Percentiles rank a stretch among this genome's conserved stretches.
Conservation (phyloP, 2,329 filamentous ascomycete species). For the Penicillium palitans region DNA sequence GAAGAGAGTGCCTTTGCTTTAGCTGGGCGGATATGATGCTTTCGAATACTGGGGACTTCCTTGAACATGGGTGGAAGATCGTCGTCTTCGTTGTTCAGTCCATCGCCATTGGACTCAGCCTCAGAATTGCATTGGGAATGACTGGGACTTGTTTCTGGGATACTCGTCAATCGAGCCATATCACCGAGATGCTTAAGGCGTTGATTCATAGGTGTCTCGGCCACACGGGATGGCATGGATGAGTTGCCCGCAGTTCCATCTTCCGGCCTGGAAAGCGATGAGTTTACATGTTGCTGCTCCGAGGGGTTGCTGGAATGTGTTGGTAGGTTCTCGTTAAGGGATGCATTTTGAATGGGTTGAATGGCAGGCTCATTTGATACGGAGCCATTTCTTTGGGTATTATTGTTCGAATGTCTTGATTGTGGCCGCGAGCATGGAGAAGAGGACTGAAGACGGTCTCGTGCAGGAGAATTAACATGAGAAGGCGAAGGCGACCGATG, state of each 20-base stretch:
- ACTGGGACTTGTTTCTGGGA: slow-evolving; percentile 43
- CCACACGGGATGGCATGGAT: slow-evolving; percentile 43
- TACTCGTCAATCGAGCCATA: slow-evolving; percentile 35
- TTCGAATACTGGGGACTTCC: slow-evolving; percentile 16
- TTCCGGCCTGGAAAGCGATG: slow-evolving; percentile 11
- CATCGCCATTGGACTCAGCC: slow-evolving; percentile 26
- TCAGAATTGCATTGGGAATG: slow-evolving; percentile 27
- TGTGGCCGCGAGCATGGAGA: slow-evolving; percentile 26
- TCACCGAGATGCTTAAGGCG: slow-evolving; percentile 25
- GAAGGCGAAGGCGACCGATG: slow-evolving; percentile 1
- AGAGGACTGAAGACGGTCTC: slow-evolving; percentile 24
- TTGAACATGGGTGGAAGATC: slow-evolving; percentile 38
- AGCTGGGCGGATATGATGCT: slow-evolving; percentile 23
- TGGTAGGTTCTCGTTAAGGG: slow-evolving; percentile 11
- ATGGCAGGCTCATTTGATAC: slow-evolving; percentile 8
- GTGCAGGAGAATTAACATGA: slow-evolving; percentile 17
- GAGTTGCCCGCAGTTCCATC: slow-evolving; percentile 28
- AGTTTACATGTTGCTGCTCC: slow-evolving; percentile 6
- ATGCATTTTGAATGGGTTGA: slow-evolving; percentile 8
- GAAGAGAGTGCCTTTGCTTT: slow-evolving; percentile 26
- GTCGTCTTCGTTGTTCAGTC: slow-evolving; percentile 38
- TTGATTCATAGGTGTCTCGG: slow-evolving; percentile 42
- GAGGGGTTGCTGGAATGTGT: slow-evolving; percentile 19
- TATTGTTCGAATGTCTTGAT: slow-evolving; percentile 6
- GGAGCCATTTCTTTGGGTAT: background rate